Evolutionary conservation across 345 rosid genomes (phyloP), one percentile per base, ranked within the genome.

Genomic region (Balakata baccata): DNA sequence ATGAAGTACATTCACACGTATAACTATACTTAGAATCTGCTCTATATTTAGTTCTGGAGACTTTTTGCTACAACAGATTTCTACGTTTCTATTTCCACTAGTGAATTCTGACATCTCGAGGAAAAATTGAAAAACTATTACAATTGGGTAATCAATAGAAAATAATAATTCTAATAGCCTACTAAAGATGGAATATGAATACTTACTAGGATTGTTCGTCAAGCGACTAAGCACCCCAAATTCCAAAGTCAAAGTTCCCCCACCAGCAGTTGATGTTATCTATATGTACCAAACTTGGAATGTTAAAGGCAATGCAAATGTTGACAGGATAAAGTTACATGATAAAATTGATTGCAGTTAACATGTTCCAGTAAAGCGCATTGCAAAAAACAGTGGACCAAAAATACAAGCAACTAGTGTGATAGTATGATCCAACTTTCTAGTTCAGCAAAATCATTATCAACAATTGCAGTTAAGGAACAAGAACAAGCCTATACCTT

Each of bases 201-300:
- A 75, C 89, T 81, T 84, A 95, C 98, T 90, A 47, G 98, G 97
- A 82, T 95, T 90, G 81, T 95, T 89, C 75, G 97, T 92, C 85
- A 95, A 87, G 72, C 91, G 91, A 76, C 97, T 95, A 51, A 95
- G 94, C 74, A 91, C 84, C 63, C 97, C 98, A 66, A 95, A 95
- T 85, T 95, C 99, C 82, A 95, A 87, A 46, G 97, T 92, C 87
- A 95, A 83, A 25, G 99, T 95, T 81, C 97, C 99, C 69, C 99
- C 99, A 75, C 99, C 99, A 57, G 99, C 99, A 11, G 99, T 95
- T 69, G 98, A 92, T 62, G 99, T 95, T 81, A 95, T 87, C 99
- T 95, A 80, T 72, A 83, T 68, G 76, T 49, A 66, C 60, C 54
- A 83, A 71, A 78, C 54, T 29, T 69, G 62, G 22, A 67, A 73